Evolutionary conservation across 495 filamentous ascomycete species (phyloP).

Genomic region (Penicillium flavigenum): DNA sequence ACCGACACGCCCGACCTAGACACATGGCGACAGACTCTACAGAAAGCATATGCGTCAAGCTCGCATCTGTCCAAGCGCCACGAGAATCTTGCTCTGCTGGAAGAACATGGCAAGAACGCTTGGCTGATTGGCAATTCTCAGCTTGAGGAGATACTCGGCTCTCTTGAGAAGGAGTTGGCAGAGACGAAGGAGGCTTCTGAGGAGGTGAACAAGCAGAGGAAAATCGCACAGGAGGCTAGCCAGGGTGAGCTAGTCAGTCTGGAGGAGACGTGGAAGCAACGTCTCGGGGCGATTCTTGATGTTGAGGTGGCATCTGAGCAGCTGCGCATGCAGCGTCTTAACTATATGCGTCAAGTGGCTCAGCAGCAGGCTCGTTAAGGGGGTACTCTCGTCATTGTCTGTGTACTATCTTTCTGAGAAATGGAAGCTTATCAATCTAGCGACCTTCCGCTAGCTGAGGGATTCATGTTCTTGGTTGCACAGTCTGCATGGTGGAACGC

Average conservation of each 20-base stretch:
- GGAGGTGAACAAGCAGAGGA: constrained; percentile 66
- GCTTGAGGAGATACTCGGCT: constrained; percentile 67
- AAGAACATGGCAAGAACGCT: constrained; percentile 80
- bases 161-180: constrained; percentile 76
- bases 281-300: constrained; percentile 69
- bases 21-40: constrained; percentile 40
- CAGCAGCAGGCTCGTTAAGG: constrained; percentile 37
- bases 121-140: constrained; percentile 86
- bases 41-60: constrained; percentile 59
- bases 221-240: constrained; percentile 65
- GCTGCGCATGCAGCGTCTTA: constrained; percentile 62
- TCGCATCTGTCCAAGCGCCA: constrained; percentile 65
- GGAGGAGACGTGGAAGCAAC: constrained; percentile 72
- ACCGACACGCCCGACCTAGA: constrained; percentile 34
- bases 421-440: not conserved
- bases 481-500: constrained; percentile 5
- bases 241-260: constrained; percentile 65
- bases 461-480: not conserved
- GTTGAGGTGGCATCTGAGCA: constrained; percentile 73
- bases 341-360: constrained; percentile 45
- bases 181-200: constrained; percentile 64
- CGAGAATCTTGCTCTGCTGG: constrained; percentile 71
- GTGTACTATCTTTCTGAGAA: not conserved
- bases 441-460: not conserved
- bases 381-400: not conserved